Base-by-base conservation (phyloP, 176 grass and related monocot species). In the Phoenix roebelenii region DNA sequence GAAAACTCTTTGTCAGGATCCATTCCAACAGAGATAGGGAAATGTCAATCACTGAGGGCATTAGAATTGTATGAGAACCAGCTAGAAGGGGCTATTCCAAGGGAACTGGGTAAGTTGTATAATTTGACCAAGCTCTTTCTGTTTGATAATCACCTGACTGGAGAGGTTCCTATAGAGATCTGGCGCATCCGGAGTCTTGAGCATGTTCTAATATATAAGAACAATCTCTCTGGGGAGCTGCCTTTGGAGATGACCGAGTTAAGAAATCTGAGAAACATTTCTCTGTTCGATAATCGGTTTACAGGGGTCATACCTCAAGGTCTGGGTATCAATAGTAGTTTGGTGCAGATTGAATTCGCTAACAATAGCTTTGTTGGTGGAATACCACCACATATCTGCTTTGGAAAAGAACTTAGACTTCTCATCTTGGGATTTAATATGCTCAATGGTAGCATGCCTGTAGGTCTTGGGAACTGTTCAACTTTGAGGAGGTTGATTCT, bases 301-400 rank as follows among this genome's bases (percentile, higher is more conserved):
- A 75, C 66, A 49, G 83, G 88, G 55, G 61, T 76, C 16, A 78
- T 93, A 75, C 83, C 88, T 39, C 61, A 51, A 7, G 57, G 64
- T 19, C 58, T 90, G 55, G 87, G 87, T 55, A 30, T 66, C 54
- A 82, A 82, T 51, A 82, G 82, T 23, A 77, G 10, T 52, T 66
- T 68, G 7, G 25, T 68, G 28, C 25, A 39, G n/a, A 55, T 68
- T 68, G 65, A 68, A 12, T 85, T 93, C 17, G 82, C 89, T 17
- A 84, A 87, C 15, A 82, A 78, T 15, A 69, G 71, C 22, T 81
- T 87, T 66, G 66, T 82, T 29, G 86, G 91, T 57, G 64, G 54
- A 67, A 72, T 95, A 17, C 91, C 91, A 16, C 80, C 80, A 22
- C 54, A 85, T 32, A 75, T 96, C 26, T 96, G 91, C 72, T 85